Percentiles rank a stretch among this genome's conserved stretches.
Conservation (phyloP, 352 stramenopile species). For the Aphanomyces astaci region DNA sequence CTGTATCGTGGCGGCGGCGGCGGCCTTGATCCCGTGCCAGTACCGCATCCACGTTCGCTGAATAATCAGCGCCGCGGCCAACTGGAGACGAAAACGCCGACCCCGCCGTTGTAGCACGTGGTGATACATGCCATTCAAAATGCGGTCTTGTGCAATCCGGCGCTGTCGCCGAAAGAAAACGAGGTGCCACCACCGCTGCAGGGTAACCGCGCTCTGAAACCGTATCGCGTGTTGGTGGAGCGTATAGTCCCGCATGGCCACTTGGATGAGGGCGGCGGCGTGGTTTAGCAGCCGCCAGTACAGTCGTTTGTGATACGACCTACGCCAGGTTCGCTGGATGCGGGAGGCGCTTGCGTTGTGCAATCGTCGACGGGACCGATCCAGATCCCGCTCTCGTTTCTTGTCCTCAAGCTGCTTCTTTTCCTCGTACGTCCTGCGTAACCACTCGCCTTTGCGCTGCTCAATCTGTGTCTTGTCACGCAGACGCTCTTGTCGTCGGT, state of each 20-base stretch:
- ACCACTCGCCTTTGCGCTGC: neutral
- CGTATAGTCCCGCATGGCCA: neutral
- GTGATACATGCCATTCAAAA: slow-evolving; percentile 22
- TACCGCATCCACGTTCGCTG: slow-evolving; percentile 43
- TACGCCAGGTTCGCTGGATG: slow-evolving; percentile 13
- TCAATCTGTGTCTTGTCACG: slow-evolving; percentile 7
- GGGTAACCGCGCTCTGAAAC: neutral
- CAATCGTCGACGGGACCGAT: neutral
- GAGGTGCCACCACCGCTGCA: slow-evolving; percentile 15
- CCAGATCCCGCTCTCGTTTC: slow-evolving; percentile 9
- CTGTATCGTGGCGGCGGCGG: slow-evolving; percentile 1
- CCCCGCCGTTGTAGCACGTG: neutral
- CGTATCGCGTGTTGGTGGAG: neutral
- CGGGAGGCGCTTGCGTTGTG: neutral
- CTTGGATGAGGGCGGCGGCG: slow-evolving; percentile 8
- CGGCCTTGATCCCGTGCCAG: slow-evolving; percentile 27
- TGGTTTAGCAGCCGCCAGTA: slow-evolving; percentile 4
- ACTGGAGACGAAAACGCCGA: neutral
- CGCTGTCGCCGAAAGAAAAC: neutral
- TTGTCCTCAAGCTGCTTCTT: slow-evolving; percentile 17
- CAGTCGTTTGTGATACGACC: neutral
- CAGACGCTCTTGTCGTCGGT: slow-evolving; percentile 3
- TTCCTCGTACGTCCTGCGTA: slow-evolving; percentile 3
- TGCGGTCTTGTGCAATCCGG: neutral
- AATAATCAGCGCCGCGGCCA: slow-evolving; percentile 26